Evolutionary conservation across 768 basidiomycete species (phyloP).

Genomic region (Lactifluus piperatus): DNA sequence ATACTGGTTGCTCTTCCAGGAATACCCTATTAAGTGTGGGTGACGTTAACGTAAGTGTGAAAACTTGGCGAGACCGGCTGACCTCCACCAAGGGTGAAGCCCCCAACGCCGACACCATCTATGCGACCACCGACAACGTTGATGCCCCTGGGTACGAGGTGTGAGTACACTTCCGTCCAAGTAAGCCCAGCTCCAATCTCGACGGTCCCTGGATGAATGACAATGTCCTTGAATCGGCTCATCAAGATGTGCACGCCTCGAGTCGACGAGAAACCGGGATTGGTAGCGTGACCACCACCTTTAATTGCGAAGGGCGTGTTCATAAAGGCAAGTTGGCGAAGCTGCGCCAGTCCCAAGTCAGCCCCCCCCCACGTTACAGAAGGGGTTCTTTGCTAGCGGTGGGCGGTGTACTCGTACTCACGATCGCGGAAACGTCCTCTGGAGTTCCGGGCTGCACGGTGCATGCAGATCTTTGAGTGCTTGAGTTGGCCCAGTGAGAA

Average conservation of each 20-base stretch:
- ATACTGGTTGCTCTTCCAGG: slow-evolving; percentile 17
- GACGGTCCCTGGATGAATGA: neutral
- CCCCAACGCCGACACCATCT: neutral
- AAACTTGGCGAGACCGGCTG: neutral
- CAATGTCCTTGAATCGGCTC: neutral
- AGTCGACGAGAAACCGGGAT: neutral
- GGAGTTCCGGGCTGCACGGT: neutral
- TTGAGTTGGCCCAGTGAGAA: neutral
- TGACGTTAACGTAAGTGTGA: neutral
- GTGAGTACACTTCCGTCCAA: neutral
- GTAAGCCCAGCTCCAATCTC: neutral
- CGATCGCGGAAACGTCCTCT: neutral
- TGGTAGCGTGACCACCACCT: neutral
- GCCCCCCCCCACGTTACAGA: no score
- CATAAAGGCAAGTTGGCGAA: neutral
- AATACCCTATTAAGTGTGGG: neutral
- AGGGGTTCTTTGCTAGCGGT: no score
- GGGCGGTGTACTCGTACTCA: neutral
- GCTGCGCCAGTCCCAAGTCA: neutral
- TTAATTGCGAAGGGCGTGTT: neutral
- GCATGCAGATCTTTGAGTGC: neutral
- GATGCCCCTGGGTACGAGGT: neutral
- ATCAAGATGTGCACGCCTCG: neutral
- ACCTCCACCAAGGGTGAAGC: neutral
- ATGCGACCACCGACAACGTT: neutral